phyloP scores from a whole-genome alignment of 805 yeast genomes.

The Saccharomycopsis oosterbeekiorum region DNA sequence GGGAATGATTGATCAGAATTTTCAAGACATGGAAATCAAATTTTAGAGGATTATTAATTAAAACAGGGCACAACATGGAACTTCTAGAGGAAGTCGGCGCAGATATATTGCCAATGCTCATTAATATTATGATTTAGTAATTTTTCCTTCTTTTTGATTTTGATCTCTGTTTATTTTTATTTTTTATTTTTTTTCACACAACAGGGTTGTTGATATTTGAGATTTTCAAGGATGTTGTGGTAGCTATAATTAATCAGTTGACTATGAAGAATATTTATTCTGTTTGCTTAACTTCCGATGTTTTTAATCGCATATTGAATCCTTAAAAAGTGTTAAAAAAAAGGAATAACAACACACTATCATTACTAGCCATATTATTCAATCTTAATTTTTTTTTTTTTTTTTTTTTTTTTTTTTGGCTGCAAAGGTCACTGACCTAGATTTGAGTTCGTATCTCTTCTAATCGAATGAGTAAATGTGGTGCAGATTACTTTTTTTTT shows the following conservation, averaged over 20 bases:
- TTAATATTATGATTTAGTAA: slow-evolving; percentile 19
- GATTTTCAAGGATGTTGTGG: no score
- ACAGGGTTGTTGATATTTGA: background rate
- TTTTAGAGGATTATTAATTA: slow-evolving; percentile 2
- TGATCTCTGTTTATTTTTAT: slow-evolving; percentile 42
- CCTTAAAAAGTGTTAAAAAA: no score
- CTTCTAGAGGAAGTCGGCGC: background rate
- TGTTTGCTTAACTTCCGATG: no score
- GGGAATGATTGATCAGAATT: background rate
- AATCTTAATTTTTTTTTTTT: background rate
- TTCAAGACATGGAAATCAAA: background rate
- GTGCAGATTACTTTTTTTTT: background rate
- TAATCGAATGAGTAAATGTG: background rate
- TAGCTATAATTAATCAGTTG: no score
- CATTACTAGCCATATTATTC: background rate
- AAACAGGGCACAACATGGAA: slow-evolving; percentile 2
- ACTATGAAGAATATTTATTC: no score
- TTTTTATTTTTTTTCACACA: slow-evolving; percentile 29
- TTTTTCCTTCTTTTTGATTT: slow-evolving; percentile 26
- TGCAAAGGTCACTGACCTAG: background rate
- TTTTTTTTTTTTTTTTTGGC: background rate
- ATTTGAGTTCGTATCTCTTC: background rate
- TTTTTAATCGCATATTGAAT: no score
- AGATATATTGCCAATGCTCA: slow-evolving; percentile 1
- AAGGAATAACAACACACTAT: background rate